phyloP scores from a whole-genome alignment of 805 yeast genomes.

The Barnettozyma californica region DNA sequence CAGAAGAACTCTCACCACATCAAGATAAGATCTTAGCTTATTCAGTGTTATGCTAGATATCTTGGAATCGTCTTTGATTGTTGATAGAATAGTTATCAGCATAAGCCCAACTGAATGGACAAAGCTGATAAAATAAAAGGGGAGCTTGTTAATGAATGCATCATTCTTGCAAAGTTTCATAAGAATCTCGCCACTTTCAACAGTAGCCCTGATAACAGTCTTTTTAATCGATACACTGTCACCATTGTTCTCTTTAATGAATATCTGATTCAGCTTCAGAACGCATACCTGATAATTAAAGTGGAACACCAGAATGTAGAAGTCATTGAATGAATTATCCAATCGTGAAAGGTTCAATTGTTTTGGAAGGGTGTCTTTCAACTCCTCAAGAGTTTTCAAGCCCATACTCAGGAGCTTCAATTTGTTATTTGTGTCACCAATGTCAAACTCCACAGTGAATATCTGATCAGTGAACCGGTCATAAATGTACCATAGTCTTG shows the following conservation, averaged over 20 bases:
- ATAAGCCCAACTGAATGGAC: constrained; percentile 11
- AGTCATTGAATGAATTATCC: constrained; percentile 2
- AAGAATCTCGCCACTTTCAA: constrained; percentile 13
- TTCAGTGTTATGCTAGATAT: background rate
- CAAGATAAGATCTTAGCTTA: background rate
- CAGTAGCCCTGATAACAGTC: constrained; percentile 18
- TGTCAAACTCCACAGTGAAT: constrained; percentile 27
- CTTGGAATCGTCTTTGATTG: background rate
- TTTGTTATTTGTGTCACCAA: constrained; percentile 29
- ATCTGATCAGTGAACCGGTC: constrained; percentile 33
- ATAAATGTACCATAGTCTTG: constrained; percentile 27
- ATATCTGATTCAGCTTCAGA: constrained; percentile 21
- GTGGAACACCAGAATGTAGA: constrained; percentile 18
- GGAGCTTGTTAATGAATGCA: constrained; percentile 6
- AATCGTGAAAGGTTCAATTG: constrained; percentile 6
- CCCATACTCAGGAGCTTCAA: constrained; percentile 24
- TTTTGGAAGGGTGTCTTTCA: constrained; percentile 22
- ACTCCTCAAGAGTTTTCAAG: constrained; percentile 20
- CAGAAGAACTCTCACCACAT: background rate
- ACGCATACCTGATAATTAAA: constrained; percentile 23
- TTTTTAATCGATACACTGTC: constrained; percentile 8
- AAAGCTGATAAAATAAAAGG: constrained; percentile 14
- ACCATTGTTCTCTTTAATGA: constrained; percentile 12
- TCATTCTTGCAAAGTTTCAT: background rate
- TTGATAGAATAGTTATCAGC: constrained; percentile 5